These are phyloP conservation scores for Tuber aestivum DNA, from an alignment of 495 filamentous ascomycete species.

Conservation along the genomic window DNA sequence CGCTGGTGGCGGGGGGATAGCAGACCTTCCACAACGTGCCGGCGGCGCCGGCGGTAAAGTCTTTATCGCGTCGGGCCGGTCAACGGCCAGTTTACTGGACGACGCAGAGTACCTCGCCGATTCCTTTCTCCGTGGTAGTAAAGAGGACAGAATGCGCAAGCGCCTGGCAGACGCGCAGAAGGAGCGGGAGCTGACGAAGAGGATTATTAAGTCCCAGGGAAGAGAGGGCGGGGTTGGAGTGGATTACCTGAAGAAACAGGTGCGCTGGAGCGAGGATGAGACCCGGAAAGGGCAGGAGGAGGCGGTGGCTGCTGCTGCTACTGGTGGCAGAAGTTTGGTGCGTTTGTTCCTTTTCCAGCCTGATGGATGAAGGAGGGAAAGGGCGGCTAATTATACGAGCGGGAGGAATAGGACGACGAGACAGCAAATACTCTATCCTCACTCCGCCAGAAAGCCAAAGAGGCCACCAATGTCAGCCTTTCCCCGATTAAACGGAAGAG, in stretches of 20 bases:
- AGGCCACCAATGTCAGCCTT: constrained; percentile 57
- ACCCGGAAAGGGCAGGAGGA: constrained; percentile 19
- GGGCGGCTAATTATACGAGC: constrained; percentile 1
- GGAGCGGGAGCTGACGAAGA: constrained; percentile 72
- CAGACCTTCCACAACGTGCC: constrained; percentile 36
- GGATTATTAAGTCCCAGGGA: constrained; percentile 49
- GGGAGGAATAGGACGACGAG: constrained; percentile 16
- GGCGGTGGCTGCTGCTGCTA: constrained; percentile 1
- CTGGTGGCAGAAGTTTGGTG: constrained; percentile 16
- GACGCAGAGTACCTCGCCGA: constrained; percentile 57
- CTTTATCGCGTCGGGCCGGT: constrained; percentile 44
- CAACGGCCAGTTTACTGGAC: constrained; percentile 62
- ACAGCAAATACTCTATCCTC: constrained; percentile 16
- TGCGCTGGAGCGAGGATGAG: constrained; percentile 20
- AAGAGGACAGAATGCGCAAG: constrained; percentile 61
- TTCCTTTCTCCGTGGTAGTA: constrained; percentile 49
- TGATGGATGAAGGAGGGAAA: constrained; percentile 16
- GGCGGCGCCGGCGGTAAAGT: constrained; percentile 42
- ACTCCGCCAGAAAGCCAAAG: constrained; percentile 55
- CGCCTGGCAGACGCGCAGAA: constrained; percentile 66
- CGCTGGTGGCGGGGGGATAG: constrained; percentile 15
- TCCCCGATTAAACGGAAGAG: constrained; percentile 70
- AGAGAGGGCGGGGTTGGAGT: constrained; percentile 52
- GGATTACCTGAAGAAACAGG: constrained; percentile 37
- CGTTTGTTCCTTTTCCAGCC: neutral